Base-by-base conservation (phyloP, 2,329 filamentous ascomycete genomes). In the Dactylonectria estremocensis region DNA sequence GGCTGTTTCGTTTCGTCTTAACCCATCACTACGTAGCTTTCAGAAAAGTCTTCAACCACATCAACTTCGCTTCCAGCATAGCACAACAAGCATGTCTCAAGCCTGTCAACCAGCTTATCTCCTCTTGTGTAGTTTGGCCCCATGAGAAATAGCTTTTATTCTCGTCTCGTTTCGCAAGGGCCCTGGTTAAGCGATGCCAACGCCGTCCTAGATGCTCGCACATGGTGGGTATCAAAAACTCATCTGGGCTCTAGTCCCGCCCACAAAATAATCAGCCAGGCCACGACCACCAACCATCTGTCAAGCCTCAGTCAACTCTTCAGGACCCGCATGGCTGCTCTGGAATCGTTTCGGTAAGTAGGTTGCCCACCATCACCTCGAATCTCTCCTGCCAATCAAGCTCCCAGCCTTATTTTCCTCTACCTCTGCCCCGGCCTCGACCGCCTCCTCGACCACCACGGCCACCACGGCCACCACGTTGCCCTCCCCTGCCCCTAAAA, bases 391-490 rank as follows among this genome's bases (percentile, higher is more conserved):
- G 50, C 61, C 66, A 66, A 64, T 61, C 64, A 66, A 28, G 67
- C 18, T 45, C 28, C 43, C 31, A 64, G 43, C 61, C 60, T 60
- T 73, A 75, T 64, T 74, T 77, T 16, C 72, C 75, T 57, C 76
- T 73, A 7, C 77, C 73, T 74, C 76, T 73, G 18, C 78, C 77
- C 31, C 77, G 67, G 31, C 77, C 76, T 33, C 77, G 70, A 46
- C 77, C 74, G 49, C 75, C 74, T 37, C 77, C 71, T 7, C 74
- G 69, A 14, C 70, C 69, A 24, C 72, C 69, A 5, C 64, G 43
- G 67, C 69, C 5, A n/a, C 61, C 72, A 37, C 72, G 72, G 3
- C 71, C 74, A 46, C 74, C 75, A 48, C 77, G 66, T 24, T 62
- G 68, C 16, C 65, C 67, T 16, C 69, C 70, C 67, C 71, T 74